phyloP scores from a whole-genome alignment of 2,329 filamentous ascomycete genomes.

The Exophiala spinifera region DNA sequence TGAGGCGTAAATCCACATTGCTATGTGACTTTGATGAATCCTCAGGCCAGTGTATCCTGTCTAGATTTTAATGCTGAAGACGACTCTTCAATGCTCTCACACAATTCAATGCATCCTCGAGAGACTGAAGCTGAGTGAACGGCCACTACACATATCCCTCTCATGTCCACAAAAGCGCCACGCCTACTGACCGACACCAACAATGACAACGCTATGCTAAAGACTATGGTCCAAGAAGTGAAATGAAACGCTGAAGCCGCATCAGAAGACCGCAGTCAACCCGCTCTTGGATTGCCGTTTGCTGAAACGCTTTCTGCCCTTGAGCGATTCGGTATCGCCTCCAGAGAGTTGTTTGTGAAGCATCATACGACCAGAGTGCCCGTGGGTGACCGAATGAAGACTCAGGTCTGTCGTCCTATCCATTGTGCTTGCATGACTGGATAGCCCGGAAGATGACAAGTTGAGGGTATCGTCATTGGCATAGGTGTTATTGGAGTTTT shows the following conservation, averaged over 20 bases:
- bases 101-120: neutral
- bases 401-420: constrained; percentile 41
- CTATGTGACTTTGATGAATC: neutral
- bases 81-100: neutral
- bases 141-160: constrained; percentile 1
- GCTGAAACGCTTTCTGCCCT: constrained; percentile 70
- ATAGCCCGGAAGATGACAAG: constrained; percentile 67
- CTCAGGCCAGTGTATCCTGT: constrained; percentile 13
- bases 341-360: constrained; percentile 42
- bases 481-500: constrained; percentile 65
- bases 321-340: constrained; percentile 53
- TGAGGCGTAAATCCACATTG: neutral
- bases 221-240: constrained; percentile 15
- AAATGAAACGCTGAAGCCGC: neutral
- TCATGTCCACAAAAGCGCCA: constrained; percentile 15
- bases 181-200: constrained; percentile 7
- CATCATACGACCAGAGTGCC: constrained; percentile 44
- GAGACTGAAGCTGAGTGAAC: neutral
- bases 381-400: constrained; percentile 27
- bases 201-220: constrained; percentile 21
- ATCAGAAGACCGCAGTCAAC: constrained; percentile 79
- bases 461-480: constrained; percentile 64
- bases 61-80: constrained; percentile 9
- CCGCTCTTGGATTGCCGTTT: constrained; percentile 92
- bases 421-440: constrained; percentile 56